These are phyloP conservation scores for Dactylella cylindrospora DNA, from an alignment of 2,329 filamentous ascomycete genomes.

Conservation along the genomic window DNA sequence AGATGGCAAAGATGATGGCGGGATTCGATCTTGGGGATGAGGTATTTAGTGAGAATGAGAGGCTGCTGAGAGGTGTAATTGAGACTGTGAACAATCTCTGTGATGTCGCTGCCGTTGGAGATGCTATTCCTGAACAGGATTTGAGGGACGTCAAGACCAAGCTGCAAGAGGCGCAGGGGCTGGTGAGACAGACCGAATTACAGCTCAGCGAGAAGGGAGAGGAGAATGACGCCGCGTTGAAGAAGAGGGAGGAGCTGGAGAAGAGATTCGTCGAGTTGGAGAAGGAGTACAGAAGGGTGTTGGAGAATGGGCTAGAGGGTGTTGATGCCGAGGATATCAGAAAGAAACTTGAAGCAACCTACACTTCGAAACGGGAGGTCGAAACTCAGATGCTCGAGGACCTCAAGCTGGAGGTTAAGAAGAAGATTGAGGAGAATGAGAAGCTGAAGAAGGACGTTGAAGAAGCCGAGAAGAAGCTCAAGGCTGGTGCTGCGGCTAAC, in stretches of 20 bases:
- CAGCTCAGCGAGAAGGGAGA: slow-evolving; percentile 70
- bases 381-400: slow-evolving; percentile 74
- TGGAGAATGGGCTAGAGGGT: slow-evolving; percentile 76
- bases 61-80: slow-evolving; percentile 78
- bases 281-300: slow-evolving; percentile 77
- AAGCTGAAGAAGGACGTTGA: slow-evolving; percentile 79
- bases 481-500: slow-evolving; percentile 65
- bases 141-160: slow-evolving; percentile 73
- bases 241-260: slow-evolving; percentile 75
- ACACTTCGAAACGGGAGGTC: slow-evolving; percentile 71
- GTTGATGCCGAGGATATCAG: slow-evolving; percentile 83
- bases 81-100: slow-evolving; percentile 77
- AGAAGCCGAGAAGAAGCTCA: slow-evolving; percentile 72
- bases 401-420: slow-evolving; percentile 71
- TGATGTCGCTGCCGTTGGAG: slow-evolving; percentile 73
- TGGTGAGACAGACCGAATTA: slow-evolving; percentile 88
- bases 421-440: slow-evolving; percentile 78
- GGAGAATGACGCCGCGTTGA: slow-evolving; percentile 65
- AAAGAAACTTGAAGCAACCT: slow-evolving; percentile 72
- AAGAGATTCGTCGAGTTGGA: slow-evolving; percentile 72
- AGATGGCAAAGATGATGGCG: slow-evolving; percentile 99
- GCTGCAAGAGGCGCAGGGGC: slow-evolving; percentile 84
- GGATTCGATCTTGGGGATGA: slow-evolving; percentile 92
- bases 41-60: slow-evolving; percentile 90
- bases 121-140: slow-evolving; percentile 78